Base-by-base conservation (phyloP, 225 moss, liverwort and hornwort genomes). In the Pseudisothecium myosuroides region DNA sequence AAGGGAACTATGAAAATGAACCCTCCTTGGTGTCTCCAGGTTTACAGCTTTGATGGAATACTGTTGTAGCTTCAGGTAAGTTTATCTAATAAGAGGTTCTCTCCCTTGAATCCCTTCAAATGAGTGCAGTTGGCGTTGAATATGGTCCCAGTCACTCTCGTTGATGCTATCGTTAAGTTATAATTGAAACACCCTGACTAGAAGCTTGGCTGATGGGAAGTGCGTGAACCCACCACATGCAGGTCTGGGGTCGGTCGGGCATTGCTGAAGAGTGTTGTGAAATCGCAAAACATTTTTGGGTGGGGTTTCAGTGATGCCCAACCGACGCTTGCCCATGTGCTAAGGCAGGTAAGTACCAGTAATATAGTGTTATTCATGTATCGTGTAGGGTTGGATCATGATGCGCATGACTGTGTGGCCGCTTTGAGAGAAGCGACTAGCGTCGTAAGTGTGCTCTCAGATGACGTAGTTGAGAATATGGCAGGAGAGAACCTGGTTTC, bases 261-360 rank as follows among this genome's bases (percentile, higher is more conserved):
- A 94, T 94, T 94, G 92, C 93, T 94, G 94, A 93, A 91, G 92
- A 92, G 88, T 78, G 78, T 88, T 91, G 89, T 93, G 91, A 93
- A 91, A 86, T 93, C 90, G 89, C 84, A 88, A 83, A 87, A 89
- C 67, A 55, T 78, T 83, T 88, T 82, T 88, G 90, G 88, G 89
- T 93, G 90, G 92, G 89, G 90, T 90, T 92, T 93, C 91, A 94
- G 94, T 93, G 94, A 93, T 94, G 93, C 93, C 93, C 94, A 91
- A 94, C 94, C 93, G 90, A 91, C 91, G 86, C 92, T 91, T 88
- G 92, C 94, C 92, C 90, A 89, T 90, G 89, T 94, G 92, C 92
- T 59, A 91, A 89, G 93, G 89, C 90, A 94, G 94, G 92, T 94
- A 94, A 90, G 93, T 90, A 43, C 84, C 90, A 89, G 88, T 87